Evolutionary conservation across 2,329 filamentous ascomycete genomes (phyloP).

Genomic region (Scedosporium minutisporum): DNA sequence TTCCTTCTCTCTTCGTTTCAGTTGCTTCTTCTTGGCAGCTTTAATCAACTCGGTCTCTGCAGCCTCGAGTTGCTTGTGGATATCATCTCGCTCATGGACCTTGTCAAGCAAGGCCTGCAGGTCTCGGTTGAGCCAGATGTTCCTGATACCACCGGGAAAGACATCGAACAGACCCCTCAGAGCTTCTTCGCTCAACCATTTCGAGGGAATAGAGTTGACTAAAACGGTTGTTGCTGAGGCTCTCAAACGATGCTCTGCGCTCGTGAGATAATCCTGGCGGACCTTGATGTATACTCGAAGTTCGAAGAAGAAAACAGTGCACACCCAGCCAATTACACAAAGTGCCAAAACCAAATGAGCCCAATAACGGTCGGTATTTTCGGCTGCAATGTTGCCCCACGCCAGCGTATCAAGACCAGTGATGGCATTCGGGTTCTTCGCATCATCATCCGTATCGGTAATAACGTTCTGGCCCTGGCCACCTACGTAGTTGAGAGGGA

Average conservation of each 20-base stretch:
- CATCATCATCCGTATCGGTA: conserved; percentile 24
- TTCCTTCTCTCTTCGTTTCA: conserved; percentile 55
- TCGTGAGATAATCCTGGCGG: conserved; percentile 88
- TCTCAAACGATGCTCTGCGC: conserved; percentile 83
- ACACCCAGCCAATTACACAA: conserved; percentile 71
- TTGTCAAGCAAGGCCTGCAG: conserved; percentile 77
- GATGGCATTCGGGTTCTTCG: conserved; percentile 15
- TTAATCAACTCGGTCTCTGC: conserved; percentile 82
- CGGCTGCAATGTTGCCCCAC: conserved; percentile 72
- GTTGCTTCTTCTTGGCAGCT: conserved; percentile 66
- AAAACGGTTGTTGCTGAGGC: conserved; percentile 94
- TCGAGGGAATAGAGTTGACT: conserved; percentile 79
- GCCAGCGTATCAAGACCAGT: conserved; percentile 72
- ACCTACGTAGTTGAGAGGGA: conserved; percentile 73
- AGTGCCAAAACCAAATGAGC: conserved; percentile 77
- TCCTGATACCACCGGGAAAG: conserved; percentile 87
- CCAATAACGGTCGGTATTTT: conserved; percentile 63
- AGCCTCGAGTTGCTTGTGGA: conserved; percentile 64
- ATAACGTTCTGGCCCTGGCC: conserved; percentile 51
- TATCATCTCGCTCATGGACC: conserved; percentile 60
- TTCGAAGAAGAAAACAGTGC: conserved; percentile 78
- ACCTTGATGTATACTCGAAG: conserved; percentile 82
- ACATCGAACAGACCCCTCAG: conserved; percentile 84
- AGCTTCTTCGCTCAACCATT: conserved; percentile 80
- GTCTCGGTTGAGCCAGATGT: conserved; percentile 94